Evolutionary conservation across 2,329 filamentous ascomycete genomes (phyloP).

Genomic region (Sarocladium oryzae): DNA sequence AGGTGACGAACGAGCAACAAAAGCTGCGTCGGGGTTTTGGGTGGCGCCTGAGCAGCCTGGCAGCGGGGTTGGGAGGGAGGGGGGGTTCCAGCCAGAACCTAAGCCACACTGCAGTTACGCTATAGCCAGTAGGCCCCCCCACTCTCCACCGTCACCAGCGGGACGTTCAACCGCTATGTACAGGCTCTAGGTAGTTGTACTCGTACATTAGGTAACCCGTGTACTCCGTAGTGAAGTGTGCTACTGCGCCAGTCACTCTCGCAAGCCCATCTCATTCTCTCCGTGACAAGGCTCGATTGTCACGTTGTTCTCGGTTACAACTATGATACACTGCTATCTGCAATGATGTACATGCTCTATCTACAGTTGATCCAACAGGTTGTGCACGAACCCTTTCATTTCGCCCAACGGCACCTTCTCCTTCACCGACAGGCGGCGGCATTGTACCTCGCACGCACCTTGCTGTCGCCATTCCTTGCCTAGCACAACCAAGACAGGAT

Average conservation of each 20-base stretch:
- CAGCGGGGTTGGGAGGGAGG: conserved; percentile 3
- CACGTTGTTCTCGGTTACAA: too few species aligned
- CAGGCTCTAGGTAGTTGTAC: too few species aligned
- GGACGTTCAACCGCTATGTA: too few species aligned
- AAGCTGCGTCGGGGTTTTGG: background rate
- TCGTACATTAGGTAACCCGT: too few species aligned
- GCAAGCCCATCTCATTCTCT: too few species aligned
- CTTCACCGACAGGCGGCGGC: conserved; percentile 58
- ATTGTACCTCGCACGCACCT: conserved; percentile 69
- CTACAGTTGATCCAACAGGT: conserved; percentile 44
- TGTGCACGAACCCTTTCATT: conserved; percentile 32
- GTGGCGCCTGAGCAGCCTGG: background rate
- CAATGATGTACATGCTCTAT: too few species aligned
- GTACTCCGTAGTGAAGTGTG: too few species aligned
- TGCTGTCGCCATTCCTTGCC: conserved; percentile 61
- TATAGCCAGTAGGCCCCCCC: background rate
- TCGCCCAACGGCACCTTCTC: conserved; percentile 48
- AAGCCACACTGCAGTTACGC: conserved; percentile 1
- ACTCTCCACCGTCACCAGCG: conserved; percentile 6
- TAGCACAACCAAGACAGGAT: conserved; percentile 74
- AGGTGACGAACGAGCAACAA: background rate
- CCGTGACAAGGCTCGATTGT: too few species aligned
- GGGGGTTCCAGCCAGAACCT: background rate
- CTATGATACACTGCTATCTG: too few species aligned
- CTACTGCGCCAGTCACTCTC: too few species aligned